Evolutionary conservation across 768 basidiomycete genomes (phyloP).

Genomic region (Podaxis sp.): DNA sequence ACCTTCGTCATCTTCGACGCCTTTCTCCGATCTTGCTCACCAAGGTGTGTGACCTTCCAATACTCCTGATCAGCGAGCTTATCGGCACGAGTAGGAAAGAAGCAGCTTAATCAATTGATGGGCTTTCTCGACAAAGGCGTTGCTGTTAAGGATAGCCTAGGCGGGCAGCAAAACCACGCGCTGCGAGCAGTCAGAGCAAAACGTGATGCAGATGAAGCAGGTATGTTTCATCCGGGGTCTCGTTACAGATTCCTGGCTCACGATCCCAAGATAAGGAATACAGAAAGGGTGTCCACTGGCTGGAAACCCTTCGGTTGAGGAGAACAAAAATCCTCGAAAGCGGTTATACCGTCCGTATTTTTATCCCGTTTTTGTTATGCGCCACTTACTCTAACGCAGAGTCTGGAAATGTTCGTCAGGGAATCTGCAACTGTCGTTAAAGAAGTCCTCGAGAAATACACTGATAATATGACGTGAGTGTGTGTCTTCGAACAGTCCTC

Average conservation of each 20-base stretch:
- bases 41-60: constrained; percentile 51
- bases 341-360: constrained; percentile 67
- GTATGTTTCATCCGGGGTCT: constrained; percentile 36
- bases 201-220: constrained; percentile 89
- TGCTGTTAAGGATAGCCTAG: constrained; percentile 59
- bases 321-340: constrained; percentile 80
- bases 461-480: constrained; percentile 75
- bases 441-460: constrained; percentile 66
- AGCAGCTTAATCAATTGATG: constrained; percentile 82
- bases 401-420: constrained; percentile 74
- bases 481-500: background rate
- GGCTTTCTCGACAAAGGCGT: constrained; percentile 81
- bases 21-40: constrained; percentile 85
- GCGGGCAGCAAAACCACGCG: constrained; percentile 63
- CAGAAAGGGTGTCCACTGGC: constrained; percentile 84
- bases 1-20: constrained; percentile 69
- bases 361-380: background rate
- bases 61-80: constrained; percentile 1
- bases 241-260: background rate
- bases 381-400: constrained; percentile 41
- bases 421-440: constrained; percentile 70
- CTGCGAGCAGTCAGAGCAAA: constrained; percentile 79
- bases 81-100: constrained; percentile 58
- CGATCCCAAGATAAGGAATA: constrained; percentile 77
- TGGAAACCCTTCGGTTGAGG: constrained; percentile 85